Evolutionary conservation across 768 basidiomycete genomes (phyloP), one percentile per base, ranked within the genome.

Genomic region (Lactarius deliciosus): DNA sequence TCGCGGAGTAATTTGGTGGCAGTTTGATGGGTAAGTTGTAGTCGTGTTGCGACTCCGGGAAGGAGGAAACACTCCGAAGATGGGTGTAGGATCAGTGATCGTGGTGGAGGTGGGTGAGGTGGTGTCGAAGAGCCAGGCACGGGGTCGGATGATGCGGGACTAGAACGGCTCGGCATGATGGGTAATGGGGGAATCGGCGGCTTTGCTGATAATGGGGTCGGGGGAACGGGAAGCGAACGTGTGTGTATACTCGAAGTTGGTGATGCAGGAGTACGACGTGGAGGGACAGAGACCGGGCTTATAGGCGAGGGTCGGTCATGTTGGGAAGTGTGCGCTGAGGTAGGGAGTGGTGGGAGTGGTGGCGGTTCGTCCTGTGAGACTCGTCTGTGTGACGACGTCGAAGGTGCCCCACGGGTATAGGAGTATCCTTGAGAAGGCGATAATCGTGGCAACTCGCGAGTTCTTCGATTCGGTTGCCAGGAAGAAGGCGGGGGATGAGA

Each of bases 1-100:
- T 60, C n/a, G 57, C 57, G 8, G 53, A 5, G 41, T 68, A 68
- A 13, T 70, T 57, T 4, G 63, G 69, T 36, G 69, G 69, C 3
- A 50, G 43, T 53, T 68, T 59, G 36, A 40, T 25, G 25, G 38
- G 38, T 38, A 13, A 38, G 4, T 38, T 1, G 38, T 38, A 38
- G 13, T 0, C 4, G 1, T 15, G 13, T 15, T 38, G 38, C 38
- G 38, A 47, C 13, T 56, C 18, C 5, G 61, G 18, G 30, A 54
- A 55, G 4, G 47, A 0, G 4, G 32, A n/a, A 6, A 40, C 5
- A 32, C 38, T 22, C 18, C 41, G 57, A 13, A 67, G 40, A 47
- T 63, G 66, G 8, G 66, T 3, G 41, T 36, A 36, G 5, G 62
- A 64, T 16, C 25, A 20, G 62, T 20, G 66, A 55, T 10, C 41